These are phyloP conservation scores for Blastocystis hominis DNA, from an alignment of 352 stramenopile genomes.

Conservation along the genomic window DNA sequence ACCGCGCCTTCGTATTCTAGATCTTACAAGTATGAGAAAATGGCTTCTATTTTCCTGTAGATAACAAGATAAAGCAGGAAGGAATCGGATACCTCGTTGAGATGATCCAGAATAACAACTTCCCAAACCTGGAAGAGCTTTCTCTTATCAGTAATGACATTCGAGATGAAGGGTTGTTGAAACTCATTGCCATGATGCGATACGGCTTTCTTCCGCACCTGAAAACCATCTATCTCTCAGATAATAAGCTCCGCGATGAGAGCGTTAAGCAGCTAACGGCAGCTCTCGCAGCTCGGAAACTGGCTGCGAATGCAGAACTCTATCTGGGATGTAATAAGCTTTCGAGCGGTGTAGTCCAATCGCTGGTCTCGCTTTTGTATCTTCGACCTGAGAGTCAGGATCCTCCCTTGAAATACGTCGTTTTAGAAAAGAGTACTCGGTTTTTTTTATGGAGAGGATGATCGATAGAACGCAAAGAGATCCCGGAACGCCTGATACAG, in stretches of 20 bases:
- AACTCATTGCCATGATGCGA: constrained; percentile 22
- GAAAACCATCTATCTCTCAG: constrained; percentile 20
- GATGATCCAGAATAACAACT: constrained; percentile 55
- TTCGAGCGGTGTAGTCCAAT: neutral
- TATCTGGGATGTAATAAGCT: constrained; percentile 46
- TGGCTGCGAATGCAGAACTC: neutral
- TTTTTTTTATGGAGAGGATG: neutral
- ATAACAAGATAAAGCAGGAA: constrained; percentile 4
- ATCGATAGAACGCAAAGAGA: neutral
- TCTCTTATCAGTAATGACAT: constrained; percentile 36
- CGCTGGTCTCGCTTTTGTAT: constrained; percentile 36
- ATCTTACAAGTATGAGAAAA: neutral
- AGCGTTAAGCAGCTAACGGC: neutral
- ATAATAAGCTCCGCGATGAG: constrained; percentile 26
- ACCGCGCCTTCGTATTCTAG: neutral
- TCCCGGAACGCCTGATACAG: constrained; percentile 1
- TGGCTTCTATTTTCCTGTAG: neutral
- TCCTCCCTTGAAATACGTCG: constrained; percentile 23
- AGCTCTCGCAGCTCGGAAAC: neutral
- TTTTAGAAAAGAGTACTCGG: constrained; percentile 37
- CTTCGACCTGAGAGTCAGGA: neutral
- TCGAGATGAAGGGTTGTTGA: constrained; percentile 23
- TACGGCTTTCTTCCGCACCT: constrained; percentile 38
- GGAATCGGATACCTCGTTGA: neutral
- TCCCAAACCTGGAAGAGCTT: constrained; percentile 18